Base-by-base conservation (phyloP, 2,329 filamentous ascomycete genomes). In the Fonsecaea monophora region DNA sequence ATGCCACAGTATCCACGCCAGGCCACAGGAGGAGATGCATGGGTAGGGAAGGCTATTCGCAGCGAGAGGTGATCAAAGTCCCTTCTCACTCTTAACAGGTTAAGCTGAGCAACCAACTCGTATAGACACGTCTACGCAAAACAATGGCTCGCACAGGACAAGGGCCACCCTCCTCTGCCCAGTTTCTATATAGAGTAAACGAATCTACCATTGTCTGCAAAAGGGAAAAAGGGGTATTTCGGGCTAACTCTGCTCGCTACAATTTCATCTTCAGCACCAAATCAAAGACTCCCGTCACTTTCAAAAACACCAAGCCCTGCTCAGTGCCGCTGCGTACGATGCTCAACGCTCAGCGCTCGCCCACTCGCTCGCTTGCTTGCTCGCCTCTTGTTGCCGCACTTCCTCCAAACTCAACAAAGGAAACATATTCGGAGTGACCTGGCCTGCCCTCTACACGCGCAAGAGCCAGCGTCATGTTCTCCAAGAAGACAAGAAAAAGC, bases 221-320 rank as follows among this genome's bases (percentile, higher is more conserved):
- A 59, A 65, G 21, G n/a, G 90, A 42, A 37, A 35, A 64, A 60
- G 57, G 55, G 63, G 63, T 65, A 65, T 65, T 65, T 60, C 21
- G 15, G 50, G 42, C 48, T 55, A 50, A 65, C 37, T 60, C 30
- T 54, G 53, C 56, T 61, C 48, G 57, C 56, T 60, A 56, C 50
- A 60, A 65, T 61, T 55, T 55, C 56, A 64, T 34, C 55, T 45
- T 32, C 55, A 18, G 55, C 62, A 54, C 45, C 62, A 60, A 57
- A 56, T 15, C n/a, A 56, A 62, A 45, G 53, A n/a, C 60, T 32
- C 32, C 50, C 53, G n/a, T 55, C 53, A 55, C 7, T 42, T 21
- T 40, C 25, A 25, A 18, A 12, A 25, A 45, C 61, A 64, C 38
- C 25, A 35, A 64, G 61, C 61, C 53, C 60, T 56, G 60, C 60